A percentile compares a stretch with the other conserved stretches of the same genome.
Evolutionary conservation across 768 basidiomycete species (phyloP).

Genomic region (Hericium coralloides): DNA sequence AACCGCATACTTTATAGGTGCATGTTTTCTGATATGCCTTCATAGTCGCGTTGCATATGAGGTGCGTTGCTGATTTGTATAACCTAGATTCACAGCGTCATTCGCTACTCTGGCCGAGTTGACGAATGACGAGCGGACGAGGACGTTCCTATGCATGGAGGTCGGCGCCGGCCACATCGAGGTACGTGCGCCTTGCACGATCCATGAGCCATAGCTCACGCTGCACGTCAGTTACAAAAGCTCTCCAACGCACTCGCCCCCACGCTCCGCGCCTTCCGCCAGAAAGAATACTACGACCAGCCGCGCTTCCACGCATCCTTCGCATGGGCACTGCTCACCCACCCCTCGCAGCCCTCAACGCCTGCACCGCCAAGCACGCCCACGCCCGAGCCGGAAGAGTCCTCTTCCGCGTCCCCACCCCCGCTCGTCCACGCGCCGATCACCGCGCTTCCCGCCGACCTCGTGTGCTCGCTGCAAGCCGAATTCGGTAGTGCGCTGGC

Average conservation of each 20-base stretch:
- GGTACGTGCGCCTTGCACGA: constrained; percentile 30
- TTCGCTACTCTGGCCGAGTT: constrained; percentile 66
- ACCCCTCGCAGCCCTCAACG: not conserved
- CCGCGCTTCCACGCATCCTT: constrained; percentile 88
- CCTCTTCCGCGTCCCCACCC: constrained; percentile 5
- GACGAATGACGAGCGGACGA: constrained; percentile 70
- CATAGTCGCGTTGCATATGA: not conserved
- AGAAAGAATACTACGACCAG: constrained; percentile 69
- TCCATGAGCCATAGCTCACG: constrained; percentile 1
- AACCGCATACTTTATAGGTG: not conserved
- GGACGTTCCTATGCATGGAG: constrained; percentile 75
- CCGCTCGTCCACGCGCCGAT: not conserved
- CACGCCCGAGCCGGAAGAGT: not conserved
- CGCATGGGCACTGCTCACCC: constrained; percentile 71
- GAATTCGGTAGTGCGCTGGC: constrained; percentile 35
- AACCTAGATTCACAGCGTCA: constrained; percentile 56
- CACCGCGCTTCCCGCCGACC: constrained; percentile 30
- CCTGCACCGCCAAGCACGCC: not conserved
- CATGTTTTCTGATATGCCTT: not conserved
- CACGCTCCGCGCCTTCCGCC: constrained; percentile 48
- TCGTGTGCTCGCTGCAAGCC: constrained; percentile 42
- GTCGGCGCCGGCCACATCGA: constrained; percentile 77
- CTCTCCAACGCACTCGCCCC: constrained; percentile 52
- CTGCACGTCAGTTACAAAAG: constrained; percentile 45
- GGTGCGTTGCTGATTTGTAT: not conserved